Percentiles rank a stretch among this genome's conserved stretches.
These are phyloP conservation scores for Spiraea crenata DNA, from an alignment of 331 rosid genomes.

Conservation along the genomic window DNA sequence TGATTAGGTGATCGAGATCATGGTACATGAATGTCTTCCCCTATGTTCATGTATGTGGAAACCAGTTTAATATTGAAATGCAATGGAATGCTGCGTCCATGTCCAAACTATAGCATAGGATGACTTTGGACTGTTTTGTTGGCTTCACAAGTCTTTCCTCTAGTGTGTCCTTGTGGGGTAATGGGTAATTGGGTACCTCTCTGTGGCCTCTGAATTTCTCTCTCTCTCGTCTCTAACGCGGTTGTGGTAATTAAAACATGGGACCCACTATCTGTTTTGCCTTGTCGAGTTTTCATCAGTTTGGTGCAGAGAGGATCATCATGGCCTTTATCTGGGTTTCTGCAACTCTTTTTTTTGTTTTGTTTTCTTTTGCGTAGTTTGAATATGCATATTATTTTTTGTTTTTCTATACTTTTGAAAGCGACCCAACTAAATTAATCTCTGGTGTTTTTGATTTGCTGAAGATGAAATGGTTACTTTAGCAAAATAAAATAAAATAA, in stretches of 20 bases:
- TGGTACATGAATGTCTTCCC: no score
- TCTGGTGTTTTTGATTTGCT: not conserved
- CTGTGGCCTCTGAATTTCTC: not conserved
- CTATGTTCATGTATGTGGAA: no score
- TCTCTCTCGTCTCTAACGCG: slow-evolving; percentile 15
- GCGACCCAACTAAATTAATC: not conserved
- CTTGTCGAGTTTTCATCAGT: slow-evolving; percentile 49
- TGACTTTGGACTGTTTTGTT: no score
- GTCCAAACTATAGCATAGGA: no score
- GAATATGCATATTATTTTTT: not conserved
- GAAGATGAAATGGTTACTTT: not conserved
- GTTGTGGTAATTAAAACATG: slow-evolving; percentile 34
- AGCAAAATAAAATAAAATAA: no score
- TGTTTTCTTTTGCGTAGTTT: not conserved
- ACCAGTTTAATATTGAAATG: no score
- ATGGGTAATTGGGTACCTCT: not conserved
- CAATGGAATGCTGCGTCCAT: no score
- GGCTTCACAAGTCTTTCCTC: no score
- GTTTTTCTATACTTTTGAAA: not conserved
- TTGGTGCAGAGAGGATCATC: slow-evolving; percentile 45
- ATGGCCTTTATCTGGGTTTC: slow-evolving; percentile 22
- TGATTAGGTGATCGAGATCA: no score
- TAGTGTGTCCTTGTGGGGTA: not conserved
- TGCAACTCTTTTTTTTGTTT: not conserved
- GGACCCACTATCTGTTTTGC: slow-evolving; percentile 64